These are phyloP conservation scores for Agastache rugosa DNA, from an alignment of 257 asterid species.

Conservation along the genomic window DNA sequence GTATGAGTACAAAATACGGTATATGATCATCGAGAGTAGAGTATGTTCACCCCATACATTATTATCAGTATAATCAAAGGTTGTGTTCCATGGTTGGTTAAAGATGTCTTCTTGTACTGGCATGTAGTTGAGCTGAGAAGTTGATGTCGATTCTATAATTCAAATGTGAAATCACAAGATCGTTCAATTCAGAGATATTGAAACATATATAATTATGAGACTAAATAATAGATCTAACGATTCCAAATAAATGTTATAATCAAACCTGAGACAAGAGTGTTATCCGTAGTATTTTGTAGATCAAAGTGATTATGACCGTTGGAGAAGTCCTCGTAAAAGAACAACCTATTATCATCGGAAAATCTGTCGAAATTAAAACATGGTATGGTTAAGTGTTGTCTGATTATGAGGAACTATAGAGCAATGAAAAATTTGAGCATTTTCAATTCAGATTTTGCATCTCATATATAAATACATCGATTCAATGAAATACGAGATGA, in stretches of 20 bases:
- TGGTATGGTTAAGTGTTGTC: background rate
- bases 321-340: constrained; percentile 36
- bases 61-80: constrained; percentile 3
- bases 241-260: background rate
- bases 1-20: background rate
- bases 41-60: constrained; percentile 23
- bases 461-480: background rate
- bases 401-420: background rate
- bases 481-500: no score
- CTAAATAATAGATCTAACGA: background rate
- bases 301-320: constrained; percentile 13
- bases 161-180: constrained; percentile 1
- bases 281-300: constrained; percentile 9
- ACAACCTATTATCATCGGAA: constrained; percentile 33
- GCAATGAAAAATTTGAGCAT: background rate
- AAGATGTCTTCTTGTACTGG: constrained; percentile 32
- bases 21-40: background rate
- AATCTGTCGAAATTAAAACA: constrained; percentile 27
- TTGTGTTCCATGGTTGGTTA: constrained; percentile 20
- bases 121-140: constrained; percentile 27
- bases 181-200: background rate
- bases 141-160: constrained; percentile 36
- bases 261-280: constrained; percentile 22
- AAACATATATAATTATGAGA: no score
- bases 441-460: background rate